These are phyloP conservation scores for Hypoxylon intermedium DNA, from an alignment of 495 filamentous ascomycete species.

Conservation along the genomic window DNA sequence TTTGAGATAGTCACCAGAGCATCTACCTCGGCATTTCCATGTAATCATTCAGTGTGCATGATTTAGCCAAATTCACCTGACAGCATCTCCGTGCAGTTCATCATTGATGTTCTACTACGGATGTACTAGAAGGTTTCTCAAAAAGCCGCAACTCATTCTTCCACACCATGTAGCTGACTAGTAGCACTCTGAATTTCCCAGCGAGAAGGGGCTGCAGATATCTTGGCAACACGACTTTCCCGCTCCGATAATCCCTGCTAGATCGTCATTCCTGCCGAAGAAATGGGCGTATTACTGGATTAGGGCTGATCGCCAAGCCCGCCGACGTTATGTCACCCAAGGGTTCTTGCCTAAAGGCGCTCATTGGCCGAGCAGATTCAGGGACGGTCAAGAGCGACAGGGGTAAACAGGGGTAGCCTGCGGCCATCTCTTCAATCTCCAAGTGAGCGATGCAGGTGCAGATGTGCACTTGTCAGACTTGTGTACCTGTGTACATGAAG, in stretches of 20 bases:
- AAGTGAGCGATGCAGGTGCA: slow-evolving; percentile 3
- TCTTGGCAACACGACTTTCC: slow-evolving; percentile 21
- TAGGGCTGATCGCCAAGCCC: slow-evolving; percentile 16
- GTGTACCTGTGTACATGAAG: background rate
- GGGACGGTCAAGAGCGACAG: slow-evolving; percentile 22
- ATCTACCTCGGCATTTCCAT: too few relatives aligned
- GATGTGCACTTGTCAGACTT: slow-evolving; percentile 4
- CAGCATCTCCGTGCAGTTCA: too few relatives aligned
- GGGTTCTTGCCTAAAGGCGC: slow-evolving; percentile 9
- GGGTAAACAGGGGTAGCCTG: slow-evolving; percentile 7
- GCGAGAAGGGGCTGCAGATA: background rate
- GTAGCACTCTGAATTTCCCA: background rate
- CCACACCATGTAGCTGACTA: too few relatives aligned
- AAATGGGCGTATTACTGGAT: slow-evolving; percentile 16
- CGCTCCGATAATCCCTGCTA: slow-evolving; percentile 18
- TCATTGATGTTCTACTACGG: too few relatives aligned
- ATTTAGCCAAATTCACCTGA: too few relatives aligned
- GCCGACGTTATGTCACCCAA: slow-evolving; percentile 17
- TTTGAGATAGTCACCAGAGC: too few relatives aligned
- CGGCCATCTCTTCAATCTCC: slow-evolving; percentile 23
- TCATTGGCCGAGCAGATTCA: slow-evolving; percentile 31
- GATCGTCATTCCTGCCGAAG: slow-evolving; percentile 36
- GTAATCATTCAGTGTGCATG: too few relatives aligned
- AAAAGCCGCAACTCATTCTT: background rate
- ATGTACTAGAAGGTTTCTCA: background rate